Percentiles rank a stretch among this genome's conserved stretches.
phyloP scores from a whole-genome alignment of 2,329 filamentous ascomycete species.

The Sarocladiaceae sp. region DNA sequence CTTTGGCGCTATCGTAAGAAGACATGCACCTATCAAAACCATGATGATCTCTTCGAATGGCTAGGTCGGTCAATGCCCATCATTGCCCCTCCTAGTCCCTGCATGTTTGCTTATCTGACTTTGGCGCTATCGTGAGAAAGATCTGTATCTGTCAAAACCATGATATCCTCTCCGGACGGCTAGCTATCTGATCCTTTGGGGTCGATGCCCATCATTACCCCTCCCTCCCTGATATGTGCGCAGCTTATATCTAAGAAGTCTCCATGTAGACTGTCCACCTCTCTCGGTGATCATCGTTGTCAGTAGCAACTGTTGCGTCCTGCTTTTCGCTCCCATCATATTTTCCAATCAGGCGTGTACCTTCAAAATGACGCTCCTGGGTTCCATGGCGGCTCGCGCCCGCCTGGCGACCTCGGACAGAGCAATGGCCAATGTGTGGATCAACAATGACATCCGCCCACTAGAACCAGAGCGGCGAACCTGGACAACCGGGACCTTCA shows the following conservation, averaged over 20 bases:
- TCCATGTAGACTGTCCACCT: no score
- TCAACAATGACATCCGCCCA: conserved; percentile 48
- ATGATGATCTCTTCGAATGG: no score
- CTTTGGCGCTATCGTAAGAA: neutral
- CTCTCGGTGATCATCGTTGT: no score
- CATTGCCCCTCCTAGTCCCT: neutral
- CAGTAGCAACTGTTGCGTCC: no score
- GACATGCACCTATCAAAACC: neutral
- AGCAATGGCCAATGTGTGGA: neutral
- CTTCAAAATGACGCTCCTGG: neutral
- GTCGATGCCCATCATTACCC: no score
- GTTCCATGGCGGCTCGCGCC: neutral
- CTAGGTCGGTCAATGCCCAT: no score
- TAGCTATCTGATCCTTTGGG: no score
- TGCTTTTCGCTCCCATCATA: no score
- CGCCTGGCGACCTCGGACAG: conserved; percentile 13
- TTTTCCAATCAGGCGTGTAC: neutral
- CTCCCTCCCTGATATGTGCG: no score
- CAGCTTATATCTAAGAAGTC: no score
- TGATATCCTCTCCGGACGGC: no score
- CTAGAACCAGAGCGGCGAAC: conserved; percentile 37
- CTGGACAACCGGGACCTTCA: conserved; percentile 36
- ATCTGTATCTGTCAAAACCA: no score
- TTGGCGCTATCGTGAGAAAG: neutral
- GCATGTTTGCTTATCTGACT: neutral